A percentile compares a stretch with the other conserved stretches of the same genome.
These are phyloP conservation scores for Grosmannia huntii DNA, from an alignment of 2,329 filamentous ascomycete genomes.

Conservation along the genomic window DNA sequence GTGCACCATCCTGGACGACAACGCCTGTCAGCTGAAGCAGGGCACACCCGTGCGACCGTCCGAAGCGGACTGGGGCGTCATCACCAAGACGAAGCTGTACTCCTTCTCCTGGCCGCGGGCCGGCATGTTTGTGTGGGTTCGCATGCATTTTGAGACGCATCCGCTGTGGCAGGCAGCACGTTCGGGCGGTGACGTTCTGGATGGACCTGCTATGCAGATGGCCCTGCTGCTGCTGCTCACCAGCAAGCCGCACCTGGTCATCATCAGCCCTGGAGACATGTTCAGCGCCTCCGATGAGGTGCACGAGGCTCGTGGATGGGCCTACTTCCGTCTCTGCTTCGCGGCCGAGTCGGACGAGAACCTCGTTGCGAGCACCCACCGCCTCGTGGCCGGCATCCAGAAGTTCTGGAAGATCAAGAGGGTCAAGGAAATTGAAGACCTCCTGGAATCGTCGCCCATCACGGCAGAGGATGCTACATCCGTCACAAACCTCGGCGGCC, in stretches of 20 bases:
- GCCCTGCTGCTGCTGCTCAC: constrained; percentile 64
- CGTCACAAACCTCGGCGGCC: constrained; percentile 19
- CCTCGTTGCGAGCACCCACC: constrained; percentile 45
- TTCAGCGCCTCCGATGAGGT: constrained; percentile 59
- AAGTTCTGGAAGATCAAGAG: constrained; percentile 68
- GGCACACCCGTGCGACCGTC: constrained; percentile 31
- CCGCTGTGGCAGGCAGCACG: constrained; percentile 43
- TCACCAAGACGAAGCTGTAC: constrained; percentile 62
- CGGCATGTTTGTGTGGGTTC: constrained; percentile 88
- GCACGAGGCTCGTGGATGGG: constrained; percentile 46
- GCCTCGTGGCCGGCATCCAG: constrained; percentile 56
- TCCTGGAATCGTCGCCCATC: constrained; percentile 27
- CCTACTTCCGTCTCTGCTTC: constrained; percentile 70
- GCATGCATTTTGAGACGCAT: constrained; percentile 58
- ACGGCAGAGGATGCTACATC: constrained; percentile 11
- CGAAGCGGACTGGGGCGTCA: constrained; percentile 56
- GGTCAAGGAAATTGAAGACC: constrained; percentile 49
- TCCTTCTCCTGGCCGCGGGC: constrained; percentile 70
- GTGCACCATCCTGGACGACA: constrained; percentile 59
- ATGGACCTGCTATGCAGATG: constrained; percentile 41
- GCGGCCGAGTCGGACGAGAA: constrained; percentile 66
- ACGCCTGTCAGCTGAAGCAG: constrained; percentile 52
- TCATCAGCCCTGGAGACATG: constrained; percentile 59
- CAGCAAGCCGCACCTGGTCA: constrained; percentile 52
- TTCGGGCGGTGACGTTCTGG: constrained; percentile 24